Conservation (phyloP, 305 asterid genomes). For the Fraxinus ornus region DNA sequence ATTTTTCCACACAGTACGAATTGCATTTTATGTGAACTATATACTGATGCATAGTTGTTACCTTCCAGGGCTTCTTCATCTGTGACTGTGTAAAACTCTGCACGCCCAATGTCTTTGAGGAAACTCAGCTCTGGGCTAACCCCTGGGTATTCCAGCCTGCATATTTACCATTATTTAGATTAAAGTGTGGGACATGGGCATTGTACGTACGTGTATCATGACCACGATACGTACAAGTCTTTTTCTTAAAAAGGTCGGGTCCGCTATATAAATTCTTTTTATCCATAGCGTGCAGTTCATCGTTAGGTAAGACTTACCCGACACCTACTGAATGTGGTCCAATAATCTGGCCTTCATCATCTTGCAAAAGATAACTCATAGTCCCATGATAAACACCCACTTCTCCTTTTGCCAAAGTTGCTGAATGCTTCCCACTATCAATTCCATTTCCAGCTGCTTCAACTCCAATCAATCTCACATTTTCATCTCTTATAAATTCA, state of each 20-base stretch:
- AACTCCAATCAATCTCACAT: constrained; percentile 66
- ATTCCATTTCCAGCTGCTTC: constrained; percentile 65
- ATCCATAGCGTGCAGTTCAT: not conserved
- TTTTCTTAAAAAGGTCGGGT: not conserved
- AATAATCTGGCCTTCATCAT: constrained; percentile 60
- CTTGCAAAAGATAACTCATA: constrained; percentile 64
- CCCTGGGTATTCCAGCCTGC: constrained; percentile 74
- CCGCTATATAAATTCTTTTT: not conserved
- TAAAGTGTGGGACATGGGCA: not conserved
- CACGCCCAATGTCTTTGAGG: constrained; percentile 67
- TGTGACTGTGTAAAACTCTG: constrained; percentile 51
- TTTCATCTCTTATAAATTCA: constrained; percentile 58
- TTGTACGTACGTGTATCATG: not conserved
- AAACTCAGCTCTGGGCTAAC: constrained; percentile 81
- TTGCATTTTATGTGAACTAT: not conserved
- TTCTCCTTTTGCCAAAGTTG: constrained; percentile 57
- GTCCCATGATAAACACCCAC: constrained; percentile 75
- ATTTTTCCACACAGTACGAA: not conserved
- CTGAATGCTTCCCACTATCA: constrained; percentile 56
- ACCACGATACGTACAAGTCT: not conserved
- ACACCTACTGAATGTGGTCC: constrained; percentile 57
- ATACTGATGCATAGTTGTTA: constrained; percentile 15
- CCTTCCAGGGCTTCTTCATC: constrained; percentile 76
- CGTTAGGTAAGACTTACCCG: constrained; percentile 31
- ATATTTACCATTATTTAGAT: not conserved